Base-by-base conservation (phyloP, 495 filamentous ascomycete species). In the Penicillium fimorum region DNA sequence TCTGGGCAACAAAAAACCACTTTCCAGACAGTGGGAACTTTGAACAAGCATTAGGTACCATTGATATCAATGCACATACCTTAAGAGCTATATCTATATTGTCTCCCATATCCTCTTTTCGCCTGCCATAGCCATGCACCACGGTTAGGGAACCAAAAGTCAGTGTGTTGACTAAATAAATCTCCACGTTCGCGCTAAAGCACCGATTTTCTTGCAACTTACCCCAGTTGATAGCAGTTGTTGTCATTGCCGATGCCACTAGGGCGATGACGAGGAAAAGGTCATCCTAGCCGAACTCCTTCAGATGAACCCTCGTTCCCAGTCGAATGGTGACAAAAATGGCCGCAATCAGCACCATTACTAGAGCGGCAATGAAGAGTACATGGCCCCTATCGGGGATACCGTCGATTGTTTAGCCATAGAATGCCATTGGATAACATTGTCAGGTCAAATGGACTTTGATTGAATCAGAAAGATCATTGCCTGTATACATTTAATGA, bases 1-100 rank as follows among this genome's bases (percentile, higher is more conserved):
- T 22, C 27, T 63, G 60, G 17, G 52, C 60, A 20, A 56, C 46
- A 29, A 60, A 63, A 18, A 60, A 60, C 60, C 60, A 63, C 57
- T 63, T 37, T 37, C 25, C 25, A 8, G 18, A 51, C 1, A 13
- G 30, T 54, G 18, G 47, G 52, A 25, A 45, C n/a, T 20, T 17
- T 37, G 17, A 42, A 18, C 3, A 12, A 30, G 52, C 7, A 7
- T 1, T 54, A 49, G 18, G 15, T 20, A 20, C 50, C 9, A 9
- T 29, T 2, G 13, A 46, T 35, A 30, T 29, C 25, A 30, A 0
- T 11, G 8, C 43, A 53, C 48, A 15, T 47, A 59, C 52, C 52
- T 50, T 60, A 4, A 49, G 13, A 15, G 57, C 52, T 38, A n/a
- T 10, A 40, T 50, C 27, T 22, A 44, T 49, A 45, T 9, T 40